These are phyloP conservation scores for Vitis amurensis DNA, from an alignment of 164 flowering plant genomes.

Conservation along the genomic window DNA sequence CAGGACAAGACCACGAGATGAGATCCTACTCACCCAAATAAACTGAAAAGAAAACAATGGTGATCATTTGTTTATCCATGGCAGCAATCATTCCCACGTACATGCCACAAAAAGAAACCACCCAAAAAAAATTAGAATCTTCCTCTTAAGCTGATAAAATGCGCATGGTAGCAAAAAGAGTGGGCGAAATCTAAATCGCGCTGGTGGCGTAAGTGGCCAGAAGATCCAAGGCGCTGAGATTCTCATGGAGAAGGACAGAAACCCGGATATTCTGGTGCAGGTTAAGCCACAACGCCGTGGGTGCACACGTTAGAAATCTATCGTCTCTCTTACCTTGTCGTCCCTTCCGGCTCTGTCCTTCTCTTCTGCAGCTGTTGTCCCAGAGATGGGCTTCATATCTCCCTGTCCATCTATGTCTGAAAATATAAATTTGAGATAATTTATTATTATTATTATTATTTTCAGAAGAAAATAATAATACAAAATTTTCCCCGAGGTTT, in stretches of 20 bases:
- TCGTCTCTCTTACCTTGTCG: conserved; percentile 52
- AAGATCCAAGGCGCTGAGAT: conserved; percentile 11
- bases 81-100: conserved; percentile 30
- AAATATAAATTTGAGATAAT: not conserved
- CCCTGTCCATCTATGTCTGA: conserved; percentile 87
- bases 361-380: conserved; percentile 90
- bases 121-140: conserved; percentile 14
- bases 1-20: not conserved
- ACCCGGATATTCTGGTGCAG: conserved; percentile 6
- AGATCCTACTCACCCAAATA: conserved; percentile 69
- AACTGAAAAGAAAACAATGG: conserved; percentile 46
- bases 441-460: not conserved
- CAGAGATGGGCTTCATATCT: conserved; percentile 90
- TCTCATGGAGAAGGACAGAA: too few relatives aligned
- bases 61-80: conserved; percentile 22
- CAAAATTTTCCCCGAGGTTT: not conserved
- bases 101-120: conserved; percentile 23
- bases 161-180: conserved; percentile 13
- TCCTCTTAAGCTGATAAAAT: not conserved
- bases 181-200: not conserved
- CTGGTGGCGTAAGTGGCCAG: not conserved
- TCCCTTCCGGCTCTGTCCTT: conserved; percentile 86
- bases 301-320: conserved; percentile 19
- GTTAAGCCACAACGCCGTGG: not conserved
- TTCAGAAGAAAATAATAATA: not conserved